These are phyloP conservation scores for Corchorus capsularis DNA, from an alignment of 345 rosid genomes.

Conservation along the genomic window DNA sequence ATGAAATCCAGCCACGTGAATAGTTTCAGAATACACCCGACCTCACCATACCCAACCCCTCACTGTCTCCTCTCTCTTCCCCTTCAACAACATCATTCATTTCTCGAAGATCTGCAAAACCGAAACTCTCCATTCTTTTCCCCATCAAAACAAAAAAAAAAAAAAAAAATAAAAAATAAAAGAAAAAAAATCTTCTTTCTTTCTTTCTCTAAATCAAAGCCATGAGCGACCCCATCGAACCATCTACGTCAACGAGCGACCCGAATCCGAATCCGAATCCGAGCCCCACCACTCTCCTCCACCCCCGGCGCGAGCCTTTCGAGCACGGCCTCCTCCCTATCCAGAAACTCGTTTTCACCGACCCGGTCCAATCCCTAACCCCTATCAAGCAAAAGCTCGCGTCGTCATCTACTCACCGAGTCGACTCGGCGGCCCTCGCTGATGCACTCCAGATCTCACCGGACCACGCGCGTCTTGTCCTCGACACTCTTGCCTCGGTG, in stretches of 20 bases:
- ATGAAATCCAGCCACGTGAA: conserved; percentile 5
- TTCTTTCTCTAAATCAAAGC: conserved; percentile 16
- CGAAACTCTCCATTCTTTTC: conserved; percentile 24
- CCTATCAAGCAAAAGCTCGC: conserved; percentile 67
- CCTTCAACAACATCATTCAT: conserved; percentile 19
- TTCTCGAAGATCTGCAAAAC: conserved; percentile 43
- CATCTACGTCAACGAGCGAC: conserved; percentile 49
- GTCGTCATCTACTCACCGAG: conserved; percentile 48
- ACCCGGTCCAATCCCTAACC: conserved; percentile 74
- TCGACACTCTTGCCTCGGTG: conserved; percentile 85
- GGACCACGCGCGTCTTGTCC: conserved; percentile 84
- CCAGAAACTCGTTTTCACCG: conserved; percentile 83
- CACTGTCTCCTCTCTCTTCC: conserved; percentile 2
- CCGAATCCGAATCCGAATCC: conserved; percentile 42
- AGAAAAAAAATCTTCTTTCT: neutral
- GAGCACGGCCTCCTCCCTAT: conserved; percentile 97
- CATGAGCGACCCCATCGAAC: conserved; percentile 64
- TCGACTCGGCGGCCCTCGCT: conserved; percentile 61
- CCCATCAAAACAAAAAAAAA: neutral
- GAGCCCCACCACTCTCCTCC: conserved; percentile 51
- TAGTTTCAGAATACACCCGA: neutral
- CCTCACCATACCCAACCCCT: neutral
- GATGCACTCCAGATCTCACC: conserved; percentile 87
- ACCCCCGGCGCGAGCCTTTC: conserved; percentile 87
- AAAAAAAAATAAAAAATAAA: neutral